Conservation (phyloP, 2,329 filamentous ascomycete genomes). For the Cercospora citrullina region DNA sequence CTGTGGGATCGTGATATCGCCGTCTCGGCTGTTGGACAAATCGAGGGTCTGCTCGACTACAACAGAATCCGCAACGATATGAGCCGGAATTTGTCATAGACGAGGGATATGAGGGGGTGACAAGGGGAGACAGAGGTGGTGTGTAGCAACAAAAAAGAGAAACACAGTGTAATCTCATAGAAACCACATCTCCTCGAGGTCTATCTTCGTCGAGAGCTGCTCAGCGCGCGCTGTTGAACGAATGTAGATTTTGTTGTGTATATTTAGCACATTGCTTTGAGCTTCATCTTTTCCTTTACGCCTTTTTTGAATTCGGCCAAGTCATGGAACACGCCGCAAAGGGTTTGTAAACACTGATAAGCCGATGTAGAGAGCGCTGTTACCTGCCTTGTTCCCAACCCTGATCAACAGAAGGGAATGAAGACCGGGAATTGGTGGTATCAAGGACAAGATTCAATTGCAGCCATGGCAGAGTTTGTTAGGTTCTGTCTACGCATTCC, state of each 20-base stretch:
- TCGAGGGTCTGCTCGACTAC: constrained; percentile 82
- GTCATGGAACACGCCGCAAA: not conserved
- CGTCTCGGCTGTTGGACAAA: constrained; percentile 86
- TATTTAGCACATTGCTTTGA: constrained; percentile 10
- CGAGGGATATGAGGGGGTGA: not conserved
- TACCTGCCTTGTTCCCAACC: not conserved
- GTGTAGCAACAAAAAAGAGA: constrained; percentile 20
- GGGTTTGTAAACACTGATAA: not conserved
- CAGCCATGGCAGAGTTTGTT: no score
- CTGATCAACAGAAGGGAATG: not conserved
- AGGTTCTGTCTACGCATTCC: no score
- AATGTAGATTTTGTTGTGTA: constrained; percentile 13
- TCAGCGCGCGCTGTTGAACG: not conserved
- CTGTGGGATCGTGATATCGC: constrained; percentile 98
- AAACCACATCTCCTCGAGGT: constrained; percentile 15
- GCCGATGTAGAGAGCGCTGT: not conserved
- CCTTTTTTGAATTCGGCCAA: not conserved
- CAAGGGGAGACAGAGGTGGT: constrained; percentile 10
- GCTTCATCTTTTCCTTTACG: not conserved
- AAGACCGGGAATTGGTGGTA: not conserved
- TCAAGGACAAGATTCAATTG: no score
- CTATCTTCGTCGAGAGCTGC: not conserved
- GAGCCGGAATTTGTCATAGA: constrained; percentile 67
- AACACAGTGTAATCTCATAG: constrained; percentile 30
- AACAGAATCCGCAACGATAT: constrained; percentile 78